phyloP scores from a whole-genome alignment of 148 eudicot species.

The Talinum fruticosum region DNA sequence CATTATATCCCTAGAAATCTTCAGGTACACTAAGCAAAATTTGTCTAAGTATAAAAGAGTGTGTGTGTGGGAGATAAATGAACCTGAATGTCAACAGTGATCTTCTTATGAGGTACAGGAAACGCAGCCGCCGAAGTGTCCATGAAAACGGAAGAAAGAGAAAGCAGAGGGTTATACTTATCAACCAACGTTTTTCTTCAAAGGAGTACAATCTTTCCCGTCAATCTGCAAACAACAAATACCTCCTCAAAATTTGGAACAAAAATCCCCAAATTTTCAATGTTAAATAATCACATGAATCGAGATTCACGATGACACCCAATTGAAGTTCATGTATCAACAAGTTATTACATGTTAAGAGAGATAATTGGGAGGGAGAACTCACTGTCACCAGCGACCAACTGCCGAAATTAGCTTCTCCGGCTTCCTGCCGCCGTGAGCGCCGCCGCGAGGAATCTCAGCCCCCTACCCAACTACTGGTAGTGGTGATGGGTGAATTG shows the following conservation, averaged over 20 bases:
- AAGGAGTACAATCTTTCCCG: background rate
- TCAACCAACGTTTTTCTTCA: slow-evolving; percentile 6
- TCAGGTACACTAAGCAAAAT: background rate
- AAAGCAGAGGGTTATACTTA: background rate
- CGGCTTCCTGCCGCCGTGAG: too few relatives aligned
- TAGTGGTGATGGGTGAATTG: too few relatives aligned
- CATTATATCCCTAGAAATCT: background rate
- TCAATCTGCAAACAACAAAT: background rate
- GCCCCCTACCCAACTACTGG: too few relatives aligned
- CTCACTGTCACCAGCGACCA: too few relatives aligned
- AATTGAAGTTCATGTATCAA: too few relatives aligned
- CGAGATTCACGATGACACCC: too few relatives aligned
- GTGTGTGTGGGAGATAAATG: slow-evolving; percentile 1
- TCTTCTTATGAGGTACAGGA: slow-evolving; percentile 52
- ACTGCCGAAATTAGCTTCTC: too few relatives aligned
- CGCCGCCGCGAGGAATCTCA: too few relatives aligned
- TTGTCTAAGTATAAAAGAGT: background rate
- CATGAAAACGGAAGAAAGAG: slow-evolving; percentile 22
- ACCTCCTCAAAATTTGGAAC: background rate
- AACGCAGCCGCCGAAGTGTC: slow-evolving; percentile 37
- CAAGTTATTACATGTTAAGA: too few relatives aligned
- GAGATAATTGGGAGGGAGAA: too few relatives aligned
- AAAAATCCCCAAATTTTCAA: background rate
- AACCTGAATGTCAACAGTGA: slow-evolving; percentile 52
- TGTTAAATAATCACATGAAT: too few relatives aligned